Base-by-base conservation (phyloP, 441 rosid genomes). In the Corymbia calophylla region DNA sequence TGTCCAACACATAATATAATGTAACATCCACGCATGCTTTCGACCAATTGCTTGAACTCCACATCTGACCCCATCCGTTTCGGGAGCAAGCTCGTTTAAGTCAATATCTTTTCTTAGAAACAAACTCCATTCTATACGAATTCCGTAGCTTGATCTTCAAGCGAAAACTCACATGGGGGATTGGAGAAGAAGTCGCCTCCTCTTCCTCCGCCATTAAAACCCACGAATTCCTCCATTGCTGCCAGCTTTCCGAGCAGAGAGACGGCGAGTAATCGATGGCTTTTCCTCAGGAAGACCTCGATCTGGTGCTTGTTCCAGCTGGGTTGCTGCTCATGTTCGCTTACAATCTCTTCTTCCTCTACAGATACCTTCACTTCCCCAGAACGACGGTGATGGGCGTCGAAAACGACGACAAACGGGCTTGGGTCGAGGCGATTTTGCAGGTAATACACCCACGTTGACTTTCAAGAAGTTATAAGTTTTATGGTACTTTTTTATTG, bases 231-330 rank as follows among this genome's bases (percentile, higher is more conserved):
- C 29, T 32, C 44, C 60, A 9, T 86, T 5, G 3, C 5, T 9
- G 53, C 44, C 85, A 25, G 19, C 53, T 13, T 44, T 73, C 13
- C 17, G 4, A 35, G 85, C 18, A 77, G 85, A 77, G 85, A 77
- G n/a, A 49, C 14, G 21, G 8, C 70, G 51, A 27, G 14, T 5
- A 31, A 35, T 21, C 70, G 12, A 94, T 94, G 92, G 54, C 53
- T 53, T 85, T 94, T 87, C 84, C 89, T 14, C 95, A 14, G 19
- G 70, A 85, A 51, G 87, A 31, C 87, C 56, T 85, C 56, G 87
- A 85, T 85, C 51, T 85, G 87, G 87, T 85, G 51, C 87, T 85
- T 49, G 55, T 85, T 21, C 87, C 87, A 21, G 16, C 18, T 21
- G 55, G 87, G 53, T 32, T 85, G 35, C 87, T 85, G 32, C 87